Conservation (phyloP, 176 grass and related monocot genomes). For the Echinochloa phyllopogon region DNA sequence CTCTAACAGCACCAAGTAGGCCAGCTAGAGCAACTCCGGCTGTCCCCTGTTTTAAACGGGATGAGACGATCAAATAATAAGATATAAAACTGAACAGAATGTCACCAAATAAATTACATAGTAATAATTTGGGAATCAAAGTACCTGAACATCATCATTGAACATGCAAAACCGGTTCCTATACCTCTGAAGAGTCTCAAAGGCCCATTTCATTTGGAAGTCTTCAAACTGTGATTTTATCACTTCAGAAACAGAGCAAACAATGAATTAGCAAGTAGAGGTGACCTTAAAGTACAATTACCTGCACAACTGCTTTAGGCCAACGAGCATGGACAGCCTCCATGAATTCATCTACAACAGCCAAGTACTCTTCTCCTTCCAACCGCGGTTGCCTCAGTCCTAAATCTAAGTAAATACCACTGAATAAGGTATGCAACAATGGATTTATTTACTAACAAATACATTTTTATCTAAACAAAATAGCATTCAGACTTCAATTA, state of each 20-base stretch:
- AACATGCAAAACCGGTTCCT: slow-evolving; percentile 92
- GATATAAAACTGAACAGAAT: not conserved
- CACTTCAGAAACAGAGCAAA: slow-evolving; percentile 26
- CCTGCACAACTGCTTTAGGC: slow-evolving; percentile 97
- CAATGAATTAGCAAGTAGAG: slow-evolving; percentile 16
- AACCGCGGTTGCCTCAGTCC: slow-evolving; percentile 93
- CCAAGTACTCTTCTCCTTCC: slow-evolving; percentile 92
- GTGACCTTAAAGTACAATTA: slow-evolving; percentile 38
- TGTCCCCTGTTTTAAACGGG: slow-evolving; percentile 70
- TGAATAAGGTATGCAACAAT: slow-evolving; percentile 25
- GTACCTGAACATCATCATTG: slow-evolving; percentile 93
- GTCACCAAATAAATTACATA: slow-evolving; percentile 24
- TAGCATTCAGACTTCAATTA: slow-evolving; percentile 22
- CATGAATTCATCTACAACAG: slow-evolving; percentile 98
- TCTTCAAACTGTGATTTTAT: slow-evolving; percentile 84
- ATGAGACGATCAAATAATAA: slow-evolving; percentile 18
- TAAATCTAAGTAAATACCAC: slow-evolving; percentile 73
- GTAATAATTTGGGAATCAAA: slow-evolving; percentile 19
- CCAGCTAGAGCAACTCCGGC: slow-evolving; percentile 99
- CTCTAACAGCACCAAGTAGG: slow-evolving; percentile 90
- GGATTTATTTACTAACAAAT: slow-evolving; percentile 20
- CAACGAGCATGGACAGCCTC: slow-evolving; percentile 89
- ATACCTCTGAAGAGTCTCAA: slow-evolving; percentile 95
- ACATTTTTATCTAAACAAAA: not conserved
- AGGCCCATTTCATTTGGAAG: slow-evolving; percentile 99